Base-by-base conservation (phyloP, 148 eudicot species). In the Polygonum maritimum region DNA sequence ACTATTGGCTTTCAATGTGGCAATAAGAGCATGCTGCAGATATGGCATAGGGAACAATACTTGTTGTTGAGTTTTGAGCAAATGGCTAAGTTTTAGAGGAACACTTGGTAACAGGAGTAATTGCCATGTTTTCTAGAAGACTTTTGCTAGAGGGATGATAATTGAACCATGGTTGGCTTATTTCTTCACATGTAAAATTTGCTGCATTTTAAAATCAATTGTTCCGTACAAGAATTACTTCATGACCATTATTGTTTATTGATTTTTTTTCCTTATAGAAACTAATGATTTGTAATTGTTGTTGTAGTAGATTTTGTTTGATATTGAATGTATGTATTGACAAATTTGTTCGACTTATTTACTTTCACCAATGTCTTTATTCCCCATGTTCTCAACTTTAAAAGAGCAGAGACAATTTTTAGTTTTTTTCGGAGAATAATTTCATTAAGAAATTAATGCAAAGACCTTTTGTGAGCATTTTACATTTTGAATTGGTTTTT, bases 101-200 rank as follows among this genome's bases (percentile, higher is more conserved):
- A 13, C 9, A 58, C 35, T 22, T 58, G 65, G 31, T 58, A 33
- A 58, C 14, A 21, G 12, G 22, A 63, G 40, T 63, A 5, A 33
- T 63, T 63, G 35, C 70, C 13, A 63, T 12, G 65, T 63, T 35
- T 63, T 35, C 33, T 63, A 63, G 70, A 63, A 63, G 70, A 38
- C 35, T 63, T 26, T 63, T 18, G 40, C 39, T 63, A 35, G 70
- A 63, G 18, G 40, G 40, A 26, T 33, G 39, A 35, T 63, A 3
- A 38, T 12, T 58, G 26, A 18, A 9, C 67, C 67, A 21, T 60
- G 9, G 63, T 9, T 57, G 35, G 63, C 11, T 57, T 57, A 26
- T 26, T 19, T n/a, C 18, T 63, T 57, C 22, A 21, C 15, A 31
- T 7, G 3, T 35, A 31, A 14, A 60, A 33, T 31, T 1, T 63